phyloP scores from a whole-genome alignment of 148 eudicot species.

The Suaeda aralocaspica region DNA sequence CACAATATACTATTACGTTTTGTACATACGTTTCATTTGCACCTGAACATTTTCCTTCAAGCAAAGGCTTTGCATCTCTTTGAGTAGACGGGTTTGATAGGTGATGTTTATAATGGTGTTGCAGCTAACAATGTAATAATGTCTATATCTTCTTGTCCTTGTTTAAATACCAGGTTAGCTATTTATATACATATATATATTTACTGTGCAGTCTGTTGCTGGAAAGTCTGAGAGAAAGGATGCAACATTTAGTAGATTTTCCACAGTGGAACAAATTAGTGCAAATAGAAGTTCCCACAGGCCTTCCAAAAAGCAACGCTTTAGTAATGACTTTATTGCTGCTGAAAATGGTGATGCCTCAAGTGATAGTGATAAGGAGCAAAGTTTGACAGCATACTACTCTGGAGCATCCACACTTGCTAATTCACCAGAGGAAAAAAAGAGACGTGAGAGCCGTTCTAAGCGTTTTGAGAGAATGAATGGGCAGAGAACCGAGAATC shows the following conservation, averaged over 20 bases:
- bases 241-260: slow-evolving; percentile 37
- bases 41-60: background rate
- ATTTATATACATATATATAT: too few relatives aligned
- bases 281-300: slow-evolving; percentile 42
- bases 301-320: slow-evolving; percentile 69
- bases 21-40: background rate
- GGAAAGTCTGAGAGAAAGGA: slow-evolving; percentile 57
- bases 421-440: slow-evolving; percentile 82
- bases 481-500: slow-evolving; percentile 52
- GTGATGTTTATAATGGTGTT: background rate
- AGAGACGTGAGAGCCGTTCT: slow-evolving; percentile 82
- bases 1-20: background rate
- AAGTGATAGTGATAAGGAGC: slow-evolving; percentile 91
- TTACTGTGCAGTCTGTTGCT: slow-evolving; percentile 49
- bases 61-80: background rate
- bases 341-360: slow-evolving; percentile 64
- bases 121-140: background rate
- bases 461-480: slow-evolving; percentile 81
- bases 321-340: slow-evolving; percentile 41
- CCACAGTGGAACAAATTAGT: slow-evolving; percentile 38
- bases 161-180: slow-evolving; percentile 11
- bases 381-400: slow-evolving; percentile 59
- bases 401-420: slow-evolving; percentile 69
- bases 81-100: background rate
- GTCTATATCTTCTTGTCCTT: background rate